Evolutionary conservation across 768 basidiomycete genomes (phyloP).

Genomic region (Scleroderma citrinum): DNA sequence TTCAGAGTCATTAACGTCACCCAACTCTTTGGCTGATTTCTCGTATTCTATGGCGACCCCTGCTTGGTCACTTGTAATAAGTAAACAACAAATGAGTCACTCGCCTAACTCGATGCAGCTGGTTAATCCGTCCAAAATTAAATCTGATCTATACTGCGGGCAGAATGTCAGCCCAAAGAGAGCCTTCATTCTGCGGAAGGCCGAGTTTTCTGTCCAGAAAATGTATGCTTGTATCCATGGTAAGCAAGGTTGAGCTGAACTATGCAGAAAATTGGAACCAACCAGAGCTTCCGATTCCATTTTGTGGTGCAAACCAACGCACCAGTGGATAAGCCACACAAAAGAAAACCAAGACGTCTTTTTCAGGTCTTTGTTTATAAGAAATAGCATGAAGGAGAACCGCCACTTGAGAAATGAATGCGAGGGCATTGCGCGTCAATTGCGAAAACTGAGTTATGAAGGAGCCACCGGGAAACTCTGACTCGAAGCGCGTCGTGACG

Average conservation of each 20-base stretch:
- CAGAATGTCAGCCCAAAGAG: constrained; percentile 38
- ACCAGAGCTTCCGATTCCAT: constrained; percentile 34
- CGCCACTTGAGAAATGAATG: constrained; percentile 21
- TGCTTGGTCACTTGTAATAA: neutral
- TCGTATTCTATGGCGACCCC: constrained; percentile 29
- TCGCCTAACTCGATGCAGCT: constrained; percentile 29
- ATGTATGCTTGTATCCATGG: constrained; percentile 28
- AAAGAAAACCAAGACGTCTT: constrained; percentile 23
- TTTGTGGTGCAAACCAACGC: constrained; percentile 28
- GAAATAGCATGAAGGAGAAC: constrained; percentile 16
- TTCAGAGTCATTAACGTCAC: constrained; percentile 23
- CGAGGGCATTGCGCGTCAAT: constrained; percentile 17
- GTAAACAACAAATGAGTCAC: neutral
- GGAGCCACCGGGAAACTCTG: constrained; percentile 31
- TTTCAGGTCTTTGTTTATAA: constrained; percentile 20
- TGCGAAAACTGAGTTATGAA: constrained; percentile 23
- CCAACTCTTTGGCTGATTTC: constrained; percentile 26
- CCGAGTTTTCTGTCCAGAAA: constrained; percentile 32
- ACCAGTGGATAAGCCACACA: constrained; percentile 25
- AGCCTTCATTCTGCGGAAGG: constrained; percentile 34
- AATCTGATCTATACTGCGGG: constrained; percentile 26
- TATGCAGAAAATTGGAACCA: constrained; percentile 1
- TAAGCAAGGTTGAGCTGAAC: neutral
- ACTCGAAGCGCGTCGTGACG: constrained; percentile 19
- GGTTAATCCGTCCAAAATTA: constrained; percentile 34